phyloP scores from a whole-genome alignment of 257 asterid genomes.

The Primulina tabacum region DNA sequence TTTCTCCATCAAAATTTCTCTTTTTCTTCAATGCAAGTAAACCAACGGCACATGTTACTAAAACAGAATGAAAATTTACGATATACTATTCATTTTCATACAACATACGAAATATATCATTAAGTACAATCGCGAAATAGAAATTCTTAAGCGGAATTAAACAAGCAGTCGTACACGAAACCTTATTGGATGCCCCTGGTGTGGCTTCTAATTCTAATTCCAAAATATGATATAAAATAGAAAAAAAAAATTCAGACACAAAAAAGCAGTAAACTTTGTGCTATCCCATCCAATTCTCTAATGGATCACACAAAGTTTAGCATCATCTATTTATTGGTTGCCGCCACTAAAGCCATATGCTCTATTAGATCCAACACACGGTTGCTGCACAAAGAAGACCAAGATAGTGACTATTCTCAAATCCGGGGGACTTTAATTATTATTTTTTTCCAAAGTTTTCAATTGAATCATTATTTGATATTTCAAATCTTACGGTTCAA shows the following conservation, averaged over 20 bases:
- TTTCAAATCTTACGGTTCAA: neutral
- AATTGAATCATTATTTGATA: neutral
- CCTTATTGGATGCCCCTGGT: neutral
- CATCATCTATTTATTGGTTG: constrained; percentile 32
- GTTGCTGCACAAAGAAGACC: constrained; percentile 44
- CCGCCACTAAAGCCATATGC: constrained; percentile 92
- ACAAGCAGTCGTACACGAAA: neutral
- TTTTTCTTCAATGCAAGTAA: neutral
- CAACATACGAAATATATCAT: neutral
- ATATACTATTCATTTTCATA: neutral
- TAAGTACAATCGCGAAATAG: neutral
- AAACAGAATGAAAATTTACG: neutral
- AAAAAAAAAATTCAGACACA: neutral
- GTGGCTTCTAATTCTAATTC: neutral
- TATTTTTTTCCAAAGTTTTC: neutral
- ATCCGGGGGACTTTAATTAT: neutral
- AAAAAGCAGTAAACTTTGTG: neutral
- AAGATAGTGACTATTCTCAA: neutral
- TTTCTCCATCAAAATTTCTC: neutral
- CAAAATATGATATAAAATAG: neutral
- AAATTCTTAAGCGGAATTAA: neutral
- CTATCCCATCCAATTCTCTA: constrained; percentile 21
- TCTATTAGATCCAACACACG: constrained; percentile 94
- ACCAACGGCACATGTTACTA: neutral
- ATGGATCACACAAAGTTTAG: constrained; percentile 19